These are phyloP conservation scores for Clathrospora elynae DNA, from an alignment of 2,329 filamentous ascomycete species.

Conservation along the genomic window DNA sequence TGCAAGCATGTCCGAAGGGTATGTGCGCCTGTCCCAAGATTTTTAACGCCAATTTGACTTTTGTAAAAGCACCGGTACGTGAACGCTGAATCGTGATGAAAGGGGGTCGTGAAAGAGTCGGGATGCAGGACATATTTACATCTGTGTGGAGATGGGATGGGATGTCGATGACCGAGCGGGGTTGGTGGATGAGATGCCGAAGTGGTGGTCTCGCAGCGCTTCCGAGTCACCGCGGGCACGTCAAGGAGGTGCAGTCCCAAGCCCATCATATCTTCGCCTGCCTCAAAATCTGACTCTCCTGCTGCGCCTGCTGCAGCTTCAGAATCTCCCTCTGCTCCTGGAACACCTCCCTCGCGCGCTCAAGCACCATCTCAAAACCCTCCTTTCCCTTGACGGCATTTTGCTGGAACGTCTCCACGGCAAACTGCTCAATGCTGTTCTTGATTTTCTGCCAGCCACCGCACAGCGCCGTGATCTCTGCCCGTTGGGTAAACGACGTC, in stretches of 20 bases:
- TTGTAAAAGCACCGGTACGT: no score
- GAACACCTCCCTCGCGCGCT: slow-evolving; percentile 90
- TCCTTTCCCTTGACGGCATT: slow-evolving; percentile 90
- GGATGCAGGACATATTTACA: slow-evolving; percentile 4
- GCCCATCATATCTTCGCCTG: slow-evolving; percentile 38
- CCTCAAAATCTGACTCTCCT: slow-evolving; percentile 39
- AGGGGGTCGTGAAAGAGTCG: slow-evolving; percentile 4
- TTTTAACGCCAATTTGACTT: no score
- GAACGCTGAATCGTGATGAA: slow-evolving; percentile 4
- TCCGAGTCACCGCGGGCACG: slow-evolving; percentile 1
- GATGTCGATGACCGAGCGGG: background rate
- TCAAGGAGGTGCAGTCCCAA: no score
- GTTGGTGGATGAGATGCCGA: background rate
- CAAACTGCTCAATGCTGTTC: slow-evolving; percentile 92
- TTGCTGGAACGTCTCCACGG: slow-evolving; percentile 85
- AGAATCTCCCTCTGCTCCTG: slow-evolving; percentile 79
- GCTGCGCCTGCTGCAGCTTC: slow-evolving; percentile 54
- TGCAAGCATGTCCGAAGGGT: no score
- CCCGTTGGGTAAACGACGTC: slow-evolving; percentile 87
- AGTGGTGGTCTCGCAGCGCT: slow-evolving; percentile 5
- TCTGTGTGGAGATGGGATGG: slow-evolving; percentile 1
- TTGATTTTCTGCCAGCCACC: slow-evolving; percentile 97
- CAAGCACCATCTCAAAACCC: slow-evolving; percentile 92
- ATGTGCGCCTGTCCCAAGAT: no score
- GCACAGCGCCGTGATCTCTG: slow-evolving; percentile 90